Base-by-base conservation (phyloP, 331 rosid genomes). In the Pyrus hybrid region DNA sequence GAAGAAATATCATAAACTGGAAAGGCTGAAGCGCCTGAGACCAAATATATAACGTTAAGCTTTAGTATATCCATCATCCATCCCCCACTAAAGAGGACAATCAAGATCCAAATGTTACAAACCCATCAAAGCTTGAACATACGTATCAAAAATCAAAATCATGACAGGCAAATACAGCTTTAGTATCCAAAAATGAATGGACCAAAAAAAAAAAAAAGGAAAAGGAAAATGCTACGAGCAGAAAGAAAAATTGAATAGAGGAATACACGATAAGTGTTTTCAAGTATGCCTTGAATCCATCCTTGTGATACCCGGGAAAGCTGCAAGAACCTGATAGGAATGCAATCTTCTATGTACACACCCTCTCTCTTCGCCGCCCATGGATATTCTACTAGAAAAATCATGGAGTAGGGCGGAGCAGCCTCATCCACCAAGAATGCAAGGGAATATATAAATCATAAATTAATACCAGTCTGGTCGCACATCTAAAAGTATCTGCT, bases 291-390 rank as follows among this genome's bases (percentile, higher is more conserved):
- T 76, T 67, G 84, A 87, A 75, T 75, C 79, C 75, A 77, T 71
- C 57, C 62, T 71, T 74, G 75, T 67, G 69, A 75, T 23, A 79
- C 37, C 32, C 75, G 70, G 77, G 62, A 20, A 74, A 53, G 72
- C 75, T 82, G 83, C 32, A 76, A 77, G 78, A 76, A 71, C 83
- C 76, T 80, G 81, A 77, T 79, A 83, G 82, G 79, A 81, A 80
- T 81, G 78, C 56, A 67, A 85, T 82, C 83, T 84, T 84, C 85
- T 91, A 89, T 93, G 81, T 91, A 91, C 97, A 91, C 88, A 85
- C 65, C 47, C 72, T 67, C 73, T 63, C 47, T 70, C 14, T 5
- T 22, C 28, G 7, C 63, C 28, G 7, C 63, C 77, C 63, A 77
- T 81, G 57, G 82, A 86, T 22, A 10, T 85, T 77, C 82, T 76